These are phyloP conservation scores for Penicillium sp. DNA, from an alignment of 2,329 filamentous ascomycete species.

Conservation along the genomic window DNA sequence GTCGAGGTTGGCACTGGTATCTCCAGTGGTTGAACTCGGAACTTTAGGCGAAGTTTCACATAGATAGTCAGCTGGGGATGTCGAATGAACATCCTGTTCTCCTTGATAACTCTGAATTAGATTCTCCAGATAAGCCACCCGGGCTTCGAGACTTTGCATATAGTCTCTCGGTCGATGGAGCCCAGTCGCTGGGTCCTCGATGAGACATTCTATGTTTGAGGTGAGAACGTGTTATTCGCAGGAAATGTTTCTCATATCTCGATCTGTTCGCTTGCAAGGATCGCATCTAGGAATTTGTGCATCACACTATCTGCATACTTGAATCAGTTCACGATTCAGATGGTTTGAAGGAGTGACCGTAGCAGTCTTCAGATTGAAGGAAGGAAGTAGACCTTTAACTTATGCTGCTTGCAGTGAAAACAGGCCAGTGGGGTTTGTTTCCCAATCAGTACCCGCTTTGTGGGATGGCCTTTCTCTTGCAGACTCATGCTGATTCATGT, in stretches of 20 bases:
- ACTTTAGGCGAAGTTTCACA: too few species aligned
- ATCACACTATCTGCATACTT: slow-evolving; percentile 16
- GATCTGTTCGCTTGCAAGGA: slow-evolving; percentile 24
- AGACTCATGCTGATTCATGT: neutral
- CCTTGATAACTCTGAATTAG: slow-evolving; percentile 26
- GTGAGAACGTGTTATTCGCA: neutral
- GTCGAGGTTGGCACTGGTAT: too few species aligned
- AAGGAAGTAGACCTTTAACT: slow-evolving; percentile 22
- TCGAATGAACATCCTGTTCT: neutral
- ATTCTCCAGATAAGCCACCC: slow-evolving; percentile 29
- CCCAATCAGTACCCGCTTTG: slow-evolving; percentile 21
- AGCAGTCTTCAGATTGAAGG: neutral
- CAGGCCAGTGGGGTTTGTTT: slow-evolving; percentile 29
- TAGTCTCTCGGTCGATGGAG: slow-evolving; percentile 35
- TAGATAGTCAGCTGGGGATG: too few species aligned
- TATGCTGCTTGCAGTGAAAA: slow-evolving; percentile 27
- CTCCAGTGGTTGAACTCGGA: too few species aligned
- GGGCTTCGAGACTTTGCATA: slow-evolving; percentile 24
- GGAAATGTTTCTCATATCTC: slow-evolving; percentile 8
- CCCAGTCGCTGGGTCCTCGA: slow-evolving; percentile 39
- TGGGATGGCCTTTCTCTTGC: neutral
- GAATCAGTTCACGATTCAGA: neutral
- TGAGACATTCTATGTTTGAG: slow-evolving; percentile 29
- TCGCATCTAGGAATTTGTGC: slow-evolving; percentile 27
- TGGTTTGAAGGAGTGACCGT: neutral